Conservation (phyloP, 2,329 filamentous ascomycete species). For the Fusarium abutilonis region DNA sequence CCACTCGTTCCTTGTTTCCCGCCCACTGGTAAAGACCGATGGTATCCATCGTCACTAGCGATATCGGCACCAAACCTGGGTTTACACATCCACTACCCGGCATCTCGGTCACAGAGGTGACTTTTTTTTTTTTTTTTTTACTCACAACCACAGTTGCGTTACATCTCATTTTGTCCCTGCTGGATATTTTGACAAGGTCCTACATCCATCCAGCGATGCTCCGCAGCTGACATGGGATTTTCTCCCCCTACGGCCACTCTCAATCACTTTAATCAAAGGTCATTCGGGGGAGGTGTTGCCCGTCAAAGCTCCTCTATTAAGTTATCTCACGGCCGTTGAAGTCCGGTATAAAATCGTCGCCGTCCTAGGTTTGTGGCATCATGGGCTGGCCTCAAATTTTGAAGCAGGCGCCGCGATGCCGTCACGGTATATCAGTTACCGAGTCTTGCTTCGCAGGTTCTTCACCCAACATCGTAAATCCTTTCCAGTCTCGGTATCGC, state of each 20-base stretch:
- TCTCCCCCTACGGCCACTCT: slow-evolving; percentile 35
- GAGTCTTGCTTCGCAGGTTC: slow-evolving; percentile 8
- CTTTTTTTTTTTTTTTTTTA: slow-evolving; percentile 27
- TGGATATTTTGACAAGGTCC: slow-evolving; percentile 2
- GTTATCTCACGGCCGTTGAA: not conserved
- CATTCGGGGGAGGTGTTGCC: slow-evolving; percentile 33
- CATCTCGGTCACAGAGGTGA: slow-evolving; percentile 22
- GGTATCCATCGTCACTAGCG: slow-evolving; percentile 30
- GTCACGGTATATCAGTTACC: slow-evolving; percentile 32
- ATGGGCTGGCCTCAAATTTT: slow-evolving; percentile 56
- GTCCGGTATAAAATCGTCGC: slow-evolving; percentile 8
- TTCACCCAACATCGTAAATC: slow-evolving; percentile 8
- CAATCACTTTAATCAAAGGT: slow-evolving; percentile 24
- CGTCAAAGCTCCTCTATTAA: slow-evolving; percentile 21
- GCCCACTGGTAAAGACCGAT: slow-evolving; percentile 2
- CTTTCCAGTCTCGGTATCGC: slow-evolving; percentile 20
- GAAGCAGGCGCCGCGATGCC: slow-evolving; percentile 51
- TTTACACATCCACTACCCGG: slow-evolving; percentile 30
- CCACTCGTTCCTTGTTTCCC: not conserved
- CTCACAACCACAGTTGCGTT: slow-evolving; percentile 23
- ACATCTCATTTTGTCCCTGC: not conserved
- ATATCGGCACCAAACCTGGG: slow-evolving; percentile 35
- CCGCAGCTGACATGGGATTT: slow-evolving; percentile 34
- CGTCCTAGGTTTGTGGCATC: slow-evolving; percentile 31
- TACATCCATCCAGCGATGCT: slow-evolving; percentile 32